Percentiles rank a stretch among this genome's conserved stretches.
Conservation (phyloP, 1,284 basidiomycete species). For the Clitocybe nebularis region DNA sequence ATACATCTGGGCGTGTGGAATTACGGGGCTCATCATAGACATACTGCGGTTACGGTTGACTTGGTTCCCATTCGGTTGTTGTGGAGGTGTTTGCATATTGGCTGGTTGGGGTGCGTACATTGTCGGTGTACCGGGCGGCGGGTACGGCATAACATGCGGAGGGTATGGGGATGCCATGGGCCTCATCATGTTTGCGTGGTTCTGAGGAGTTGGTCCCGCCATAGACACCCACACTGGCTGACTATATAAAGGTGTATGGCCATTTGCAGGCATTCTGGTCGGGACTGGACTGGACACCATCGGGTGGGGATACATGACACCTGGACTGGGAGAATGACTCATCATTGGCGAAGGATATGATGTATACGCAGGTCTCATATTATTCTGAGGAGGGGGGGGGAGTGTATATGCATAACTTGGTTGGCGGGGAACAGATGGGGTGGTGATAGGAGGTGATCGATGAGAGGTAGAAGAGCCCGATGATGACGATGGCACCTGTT, state of each 20-base stretch:
- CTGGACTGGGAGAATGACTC: constrained; percentile 61
- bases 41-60: constrained; percentile 41
- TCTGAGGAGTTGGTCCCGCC: constrained; percentile 40
- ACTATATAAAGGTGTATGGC: constrained; percentile 53
- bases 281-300: constrained; percentile 60
- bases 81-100: constrained; percentile 39
- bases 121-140: constrained; percentile 47
- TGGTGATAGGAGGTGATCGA: constrained; percentile 43
- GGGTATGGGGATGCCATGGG: constrained; percentile 61
- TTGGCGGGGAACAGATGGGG: constrained; percentile 42
- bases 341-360: constrained; percentile 64
- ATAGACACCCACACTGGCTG: constrained; percentile 67
- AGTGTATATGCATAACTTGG: constrained; percentile 18
- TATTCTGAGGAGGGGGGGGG: constrained; percentile 33
- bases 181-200: constrained; percentile 49
- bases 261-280: constrained; percentile 54
- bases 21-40: constrained; percentile 63
- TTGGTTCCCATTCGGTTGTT: constrained; percentile 39
- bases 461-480: constrained; percentile 39
- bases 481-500: constrained; percentile 70
- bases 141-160: constrained; percentile 59
- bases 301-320: constrained; percentile 57
- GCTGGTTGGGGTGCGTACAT: constrained; percentile 44
- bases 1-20: constrained; percentile 62
- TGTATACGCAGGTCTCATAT: constrained; percentile 52